Evolutionary conservation across 768 basidiomycete species (phyloP), one percentile per base, ranked within the genome.

Genomic region (Gymnopilus junonius): DNA sequence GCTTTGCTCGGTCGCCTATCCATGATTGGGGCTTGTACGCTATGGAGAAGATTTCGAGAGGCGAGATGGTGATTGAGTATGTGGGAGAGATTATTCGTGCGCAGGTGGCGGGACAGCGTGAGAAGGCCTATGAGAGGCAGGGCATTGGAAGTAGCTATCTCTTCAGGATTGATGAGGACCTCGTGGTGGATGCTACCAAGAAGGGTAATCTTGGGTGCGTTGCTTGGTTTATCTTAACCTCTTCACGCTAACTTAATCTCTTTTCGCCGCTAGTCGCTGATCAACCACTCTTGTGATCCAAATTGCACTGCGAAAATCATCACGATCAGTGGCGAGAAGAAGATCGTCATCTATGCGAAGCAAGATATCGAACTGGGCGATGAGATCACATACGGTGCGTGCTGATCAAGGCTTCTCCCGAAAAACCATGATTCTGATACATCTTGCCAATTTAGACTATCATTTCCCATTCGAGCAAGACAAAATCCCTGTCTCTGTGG

Each of bases 41-140:
- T 31, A 93, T 97, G 92, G 97, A 99, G 81, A 87, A 87, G 71
- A 98, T 99, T 67, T 87, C 91, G 6, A 80, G 86, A 37, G 95
- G 95, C 4, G 97, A 99, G 79, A 98, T 99, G 95, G 97, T 99
- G 31, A 98, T 99, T 76, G 97, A 99, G 79, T 99, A 99, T 71
- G 97, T 99, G 7, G 97, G 97, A 20, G 97, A 99, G 83, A 85
- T 98, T 65, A 95, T 98, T 67, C 85, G 97, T 10, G 94, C 95
- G 45, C 91, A 93, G 70, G 94, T 98, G 11, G 97, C 97, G 27
- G 97, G 99, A 69, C 94, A 95, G 75, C 85, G 97, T 53, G 97
- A 99, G 82, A 97, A 97, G 81, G 87, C 89, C 68, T 99, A 99
- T 74, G 94, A 98, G 79, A 85, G 95, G 57, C 94, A 95, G 73